Conservation (phyloP, 208 protist species). For the Balamuthia mandrillaris region DNA sequence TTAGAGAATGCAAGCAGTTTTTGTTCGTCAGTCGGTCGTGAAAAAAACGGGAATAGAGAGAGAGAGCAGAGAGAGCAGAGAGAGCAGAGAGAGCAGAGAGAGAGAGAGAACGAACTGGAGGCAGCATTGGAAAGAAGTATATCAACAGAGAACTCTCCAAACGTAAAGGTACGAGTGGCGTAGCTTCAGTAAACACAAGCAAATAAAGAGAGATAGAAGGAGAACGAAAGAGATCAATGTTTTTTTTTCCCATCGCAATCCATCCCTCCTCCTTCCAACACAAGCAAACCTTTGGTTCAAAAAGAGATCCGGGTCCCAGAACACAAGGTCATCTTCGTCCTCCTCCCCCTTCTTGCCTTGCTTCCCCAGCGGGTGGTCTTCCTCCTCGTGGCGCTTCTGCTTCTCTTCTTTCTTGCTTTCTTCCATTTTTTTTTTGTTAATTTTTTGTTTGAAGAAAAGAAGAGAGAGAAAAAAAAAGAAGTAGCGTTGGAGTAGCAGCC, state of each 20-base stretch:
- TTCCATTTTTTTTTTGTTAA: too few species aligned
- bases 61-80: too few species aligned
- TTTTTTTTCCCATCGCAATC: neutral
- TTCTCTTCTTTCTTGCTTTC: too few species aligned
- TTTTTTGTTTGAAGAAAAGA: too few species aligned
- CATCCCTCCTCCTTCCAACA: neutral
- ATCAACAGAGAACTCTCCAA: neutral
- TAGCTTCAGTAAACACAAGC: too few species aligned
- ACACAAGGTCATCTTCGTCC: neutral
- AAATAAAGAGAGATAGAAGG: too few species aligned
- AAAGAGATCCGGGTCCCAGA: neutral
- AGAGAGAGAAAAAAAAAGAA: too few species aligned
- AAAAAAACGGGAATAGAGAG: too few species aligned
- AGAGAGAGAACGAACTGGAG: neutral
- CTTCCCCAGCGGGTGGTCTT: too few species aligned
- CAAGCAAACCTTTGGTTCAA: neutral
- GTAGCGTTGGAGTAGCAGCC: too few species aligned
- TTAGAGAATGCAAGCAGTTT: neutral
- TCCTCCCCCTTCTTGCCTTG: neutral
- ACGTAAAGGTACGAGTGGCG: too few species aligned
- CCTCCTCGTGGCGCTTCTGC: too few species aligned
- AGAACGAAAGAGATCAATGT: neutral
- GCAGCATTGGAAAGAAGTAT: neutral
- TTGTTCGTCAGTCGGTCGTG: neutral
- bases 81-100: neutral